Evolutionary conservation across 306 rosid genomes (phyloP).

Genomic region (Prunus padus): DNA sequence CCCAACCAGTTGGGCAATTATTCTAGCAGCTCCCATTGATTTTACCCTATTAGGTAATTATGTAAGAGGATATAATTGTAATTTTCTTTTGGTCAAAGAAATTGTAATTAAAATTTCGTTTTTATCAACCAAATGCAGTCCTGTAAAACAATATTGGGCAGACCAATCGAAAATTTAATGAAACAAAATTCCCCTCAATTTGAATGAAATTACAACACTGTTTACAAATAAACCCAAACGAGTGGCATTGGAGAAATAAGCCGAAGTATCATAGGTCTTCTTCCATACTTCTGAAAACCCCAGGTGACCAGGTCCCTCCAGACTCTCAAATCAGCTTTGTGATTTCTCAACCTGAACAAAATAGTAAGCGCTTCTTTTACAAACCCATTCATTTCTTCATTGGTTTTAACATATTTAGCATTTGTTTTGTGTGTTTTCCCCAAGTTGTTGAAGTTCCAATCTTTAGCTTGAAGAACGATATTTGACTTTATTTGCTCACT

Average conservation of each 20-base stretch:
- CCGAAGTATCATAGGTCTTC: background rate
- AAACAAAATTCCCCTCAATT: slow-evolving; percentile 7
- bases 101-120: background rate
- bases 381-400: background rate
- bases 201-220: slow-evolving; percentile 11
- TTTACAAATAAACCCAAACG: background rate
- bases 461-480: background rate
- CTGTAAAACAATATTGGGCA: background rate
- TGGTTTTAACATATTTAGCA: background rate
- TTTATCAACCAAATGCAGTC: background rate
- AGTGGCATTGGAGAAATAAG: slow-evolving; percentile 3
- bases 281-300: slow-evolving; percentile 5
- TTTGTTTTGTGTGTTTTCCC: background rate
- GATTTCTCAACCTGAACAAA: slow-evolving; percentile 12
- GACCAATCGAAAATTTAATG: background rate
- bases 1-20: background rate
- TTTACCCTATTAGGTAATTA: background rate
- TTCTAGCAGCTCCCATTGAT: background rate
- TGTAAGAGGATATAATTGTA: background rate
- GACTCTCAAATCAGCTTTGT: background rate
- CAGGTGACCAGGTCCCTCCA: background rate
- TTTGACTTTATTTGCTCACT: background rate
- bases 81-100: background rate
- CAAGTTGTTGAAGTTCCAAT: background rate
- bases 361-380: slow-evolving; percentile 14